These are phyloP conservation scores for Paulownia fortunei DNA, from an alignment of 257 asterid species.

Conservation along the genomic window DNA sequence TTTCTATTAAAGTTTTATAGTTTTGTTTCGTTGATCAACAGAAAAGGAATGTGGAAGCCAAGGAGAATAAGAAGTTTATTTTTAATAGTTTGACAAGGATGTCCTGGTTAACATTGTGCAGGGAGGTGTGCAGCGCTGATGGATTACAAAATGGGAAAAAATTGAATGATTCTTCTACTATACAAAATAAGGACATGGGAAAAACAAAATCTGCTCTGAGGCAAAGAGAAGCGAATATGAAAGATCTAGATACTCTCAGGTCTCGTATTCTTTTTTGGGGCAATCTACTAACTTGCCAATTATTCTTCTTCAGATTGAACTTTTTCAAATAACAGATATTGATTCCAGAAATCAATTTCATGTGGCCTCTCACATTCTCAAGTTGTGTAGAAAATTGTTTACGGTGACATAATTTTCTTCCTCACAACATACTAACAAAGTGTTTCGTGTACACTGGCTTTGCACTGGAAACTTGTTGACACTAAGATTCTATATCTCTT, in stretches of 20 bases:
- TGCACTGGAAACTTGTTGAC: neutral
- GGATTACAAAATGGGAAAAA: slow-evolving; percentile 30
- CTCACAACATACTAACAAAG: neutral
- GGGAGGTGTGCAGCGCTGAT: slow-evolving; percentile 34
- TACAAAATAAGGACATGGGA: slow-evolving; percentile 31
- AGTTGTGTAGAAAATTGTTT: neutral
- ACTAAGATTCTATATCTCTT: neutral
- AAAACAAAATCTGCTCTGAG: slow-evolving; percentile 36
- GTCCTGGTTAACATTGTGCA: slow-evolving; percentile 32
- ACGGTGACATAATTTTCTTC: neutral
- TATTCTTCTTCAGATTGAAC: neutral
- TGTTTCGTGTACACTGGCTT: neutral
- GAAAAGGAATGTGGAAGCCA: slow-evolving; percentile 23
- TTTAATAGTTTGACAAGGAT: slow-evolving; percentile 30
- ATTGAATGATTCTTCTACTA: slow-evolving; percentile 30
- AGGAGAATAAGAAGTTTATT: neutral
- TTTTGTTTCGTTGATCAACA: slow-evolving; percentile 20
- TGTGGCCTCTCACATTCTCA: slow-evolving; percentile 13
- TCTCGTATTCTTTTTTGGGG: slow-evolving; percentile 32
- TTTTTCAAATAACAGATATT: slow-evolving; percentile 7
- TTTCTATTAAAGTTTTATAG: slow-evolving; percentile 19
- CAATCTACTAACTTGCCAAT: slow-evolving; percentile 22
- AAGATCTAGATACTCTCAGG: slow-evolving; percentile 51
- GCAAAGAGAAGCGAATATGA: slow-evolving; percentile 35
- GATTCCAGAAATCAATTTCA: slow-evolving; percentile 6